Percentiles rank a stretch among this genome's conserved stretches.
Evolutionary conservation across 345 rosid genomes (phyloP).

Genomic region (Eucalyptus regnans): DNA sequence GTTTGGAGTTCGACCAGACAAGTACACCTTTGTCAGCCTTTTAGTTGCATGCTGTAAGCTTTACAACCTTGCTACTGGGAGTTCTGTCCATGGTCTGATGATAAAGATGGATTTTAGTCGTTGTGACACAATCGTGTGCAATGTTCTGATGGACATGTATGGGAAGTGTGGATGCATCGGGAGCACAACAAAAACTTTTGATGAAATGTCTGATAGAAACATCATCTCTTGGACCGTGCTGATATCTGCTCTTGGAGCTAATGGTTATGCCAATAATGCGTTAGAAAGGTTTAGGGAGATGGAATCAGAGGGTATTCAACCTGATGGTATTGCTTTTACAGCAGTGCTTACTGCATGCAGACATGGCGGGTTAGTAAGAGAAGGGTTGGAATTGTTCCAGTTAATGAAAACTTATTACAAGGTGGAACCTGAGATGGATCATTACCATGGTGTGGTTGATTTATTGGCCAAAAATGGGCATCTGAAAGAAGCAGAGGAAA

Average conservation of each 20-base stretch:
- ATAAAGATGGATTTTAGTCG: constrained; percentile 39
- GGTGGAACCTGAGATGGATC: constrained; percentile 60
- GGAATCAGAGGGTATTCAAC: constrained; percentile 40
- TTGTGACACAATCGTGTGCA: constrained; percentile 51
- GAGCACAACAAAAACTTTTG: constrained; percentile 37
- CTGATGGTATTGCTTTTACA: constrained; percentile 57
- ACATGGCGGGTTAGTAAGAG: constrained; percentile 58
- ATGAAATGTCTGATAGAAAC: constrained; percentile 33
- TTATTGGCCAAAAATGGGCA: constrained; percentile 54
- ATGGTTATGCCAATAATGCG: constrained; percentile 51
- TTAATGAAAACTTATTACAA: constrained; percentile 38
- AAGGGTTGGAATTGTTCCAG: constrained; percentile 61
- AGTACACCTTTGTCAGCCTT: constrained; percentile 71
- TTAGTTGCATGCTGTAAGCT: constrained; percentile 35
- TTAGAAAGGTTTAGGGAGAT: constrained; percentile 47
- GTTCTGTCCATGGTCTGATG: constrained; percentile 60
- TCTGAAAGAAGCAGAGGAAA: constrained; percentile 52
- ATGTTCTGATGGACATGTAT: constrained; percentile 78
- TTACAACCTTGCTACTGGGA: constrained; percentile 50
- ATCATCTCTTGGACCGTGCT: constrained; percentile 75
- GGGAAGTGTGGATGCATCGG: constrained; percentile 69
- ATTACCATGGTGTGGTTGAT: constrained; percentile 63
- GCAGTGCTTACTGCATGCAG: constrained; percentile 68
- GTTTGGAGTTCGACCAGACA: constrained; percentile 44
- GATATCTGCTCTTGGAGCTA: constrained; percentile 61